phyloP scores from a whole-genome alignment of 805 yeast genomes.

The Dipodascopsis uninucleata region DNA sequence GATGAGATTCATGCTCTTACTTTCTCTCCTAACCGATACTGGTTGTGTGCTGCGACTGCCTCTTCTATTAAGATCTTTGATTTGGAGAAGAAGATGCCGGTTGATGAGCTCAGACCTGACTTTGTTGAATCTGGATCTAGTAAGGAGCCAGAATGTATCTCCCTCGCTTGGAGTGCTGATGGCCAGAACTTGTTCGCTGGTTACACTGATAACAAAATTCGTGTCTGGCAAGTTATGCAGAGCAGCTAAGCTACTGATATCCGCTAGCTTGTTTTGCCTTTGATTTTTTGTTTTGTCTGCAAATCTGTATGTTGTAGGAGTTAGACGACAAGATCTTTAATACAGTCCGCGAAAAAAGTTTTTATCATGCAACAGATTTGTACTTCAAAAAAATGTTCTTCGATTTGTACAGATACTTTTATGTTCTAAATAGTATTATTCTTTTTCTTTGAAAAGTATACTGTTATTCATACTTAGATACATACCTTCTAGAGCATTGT shows the following conservation, averaged over 20 bases:
- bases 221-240: constrained; percentile 99
- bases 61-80: constrained; percentile 97
- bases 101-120: constrained; percentile 98
- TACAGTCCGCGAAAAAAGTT: too few species aligned
- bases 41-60: constrained; percentile 99
- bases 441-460: too few species aligned
- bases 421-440: too few species aligned
- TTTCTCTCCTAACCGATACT: constrained; percentile 99
- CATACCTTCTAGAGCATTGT: too few species aligned
- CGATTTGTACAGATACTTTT: too few species aligned
- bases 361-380: too few species aligned
- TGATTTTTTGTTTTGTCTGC: too few species aligned
- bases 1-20: constrained; percentile 98
- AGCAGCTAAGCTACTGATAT: constrained; percentile 31
- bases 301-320: too few species aligned
- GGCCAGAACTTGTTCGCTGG: constrained; percentile 99
- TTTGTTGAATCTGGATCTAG: constrained; percentile 78
- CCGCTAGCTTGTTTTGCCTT: too few species aligned
- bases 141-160: constrained; percentile 96
- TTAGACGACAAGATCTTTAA: too few species aligned
- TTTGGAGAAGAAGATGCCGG: constrained; percentile 88
- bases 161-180: constrained; percentile 99
- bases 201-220: constrained; percentile 98
- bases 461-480: too few species aligned
- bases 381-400: too few species aligned